phyloP scores from a whole-genome alignment of 208 protist genomes.

The Endotrypanum monterogeii region DNA sequence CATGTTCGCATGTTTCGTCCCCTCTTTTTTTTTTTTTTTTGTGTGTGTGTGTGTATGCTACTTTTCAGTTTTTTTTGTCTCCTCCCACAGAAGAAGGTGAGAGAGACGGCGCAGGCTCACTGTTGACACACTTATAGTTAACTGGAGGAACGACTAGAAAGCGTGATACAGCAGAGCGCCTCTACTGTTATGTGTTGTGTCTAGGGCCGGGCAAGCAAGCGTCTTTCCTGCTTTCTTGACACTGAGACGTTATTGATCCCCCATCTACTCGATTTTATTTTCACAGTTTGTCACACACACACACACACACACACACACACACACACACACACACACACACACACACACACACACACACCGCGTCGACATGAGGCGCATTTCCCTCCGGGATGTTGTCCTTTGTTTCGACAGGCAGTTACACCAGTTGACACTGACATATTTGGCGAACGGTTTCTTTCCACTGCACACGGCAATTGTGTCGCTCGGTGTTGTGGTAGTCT shows the following conservation, averaged over 20 bases:
- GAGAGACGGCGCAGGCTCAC: no score
- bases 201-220: no score
- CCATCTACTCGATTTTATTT: neutral
- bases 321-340: neutral
- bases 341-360: neutral
- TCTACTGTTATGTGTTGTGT: no score
- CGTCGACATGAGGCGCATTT: slow-evolving; percentile 1
- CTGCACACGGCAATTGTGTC: slow-evolving; percentile 27
- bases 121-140: no score
- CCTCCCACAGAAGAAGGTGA: no score
- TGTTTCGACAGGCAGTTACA: slow-evolving; percentile 32
- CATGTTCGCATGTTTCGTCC: neutral
- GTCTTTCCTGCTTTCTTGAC: no score
- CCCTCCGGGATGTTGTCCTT: slow-evolving; percentile 24
- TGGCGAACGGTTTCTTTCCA: slow-evolving; percentile 38
- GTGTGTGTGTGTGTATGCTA: no score
- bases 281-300: neutral
- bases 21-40: neutral
- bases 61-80: neutral
- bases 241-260: no score
- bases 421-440: slow-evolving; percentile 36
- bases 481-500: slow-evolving; percentile 14
- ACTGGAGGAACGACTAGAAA: no score
- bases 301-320: neutral
- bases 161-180: no score